phyloP scores from a whole-genome alignment of 306 rosid species.

The Hippophae gyantsensis region DNA sequence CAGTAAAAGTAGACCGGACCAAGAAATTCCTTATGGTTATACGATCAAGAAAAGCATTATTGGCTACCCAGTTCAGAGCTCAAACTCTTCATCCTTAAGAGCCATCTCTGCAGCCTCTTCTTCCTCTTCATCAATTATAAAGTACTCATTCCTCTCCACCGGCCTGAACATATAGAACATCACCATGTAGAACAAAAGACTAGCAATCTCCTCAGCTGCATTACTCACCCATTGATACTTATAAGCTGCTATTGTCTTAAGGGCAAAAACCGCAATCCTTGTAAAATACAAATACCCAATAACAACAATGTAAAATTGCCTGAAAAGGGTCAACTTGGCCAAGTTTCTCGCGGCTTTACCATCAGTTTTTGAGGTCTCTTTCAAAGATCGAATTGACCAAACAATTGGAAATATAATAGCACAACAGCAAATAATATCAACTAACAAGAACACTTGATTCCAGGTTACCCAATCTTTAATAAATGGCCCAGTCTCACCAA shows the following conservation, averaged over 20 bases:
- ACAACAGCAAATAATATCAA: conserved; percentile 84
- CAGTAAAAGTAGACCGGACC: too few relatives aligned
- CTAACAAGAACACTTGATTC: conserved; percentile 85
- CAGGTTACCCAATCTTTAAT: conserved; percentile 93
- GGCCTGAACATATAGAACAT: conserved; percentile 98
- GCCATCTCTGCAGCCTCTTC: conserved; percentile 89
- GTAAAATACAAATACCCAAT: conserved; percentile 86
- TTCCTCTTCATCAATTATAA: conserved; percentile 83
- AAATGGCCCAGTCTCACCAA: conserved; percentile 87
- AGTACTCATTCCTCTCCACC: conserved; percentile 75
- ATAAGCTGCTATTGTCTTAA: conserved; percentile 79
- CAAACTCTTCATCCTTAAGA: conserved; percentile 73
- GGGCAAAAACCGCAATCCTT: conserved; percentile 70
- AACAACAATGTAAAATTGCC: conserved; percentile 83
- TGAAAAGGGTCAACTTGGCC: conserved; percentile 74
- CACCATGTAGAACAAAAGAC: conserved; percentile 56
- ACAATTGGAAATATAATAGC: conserved; percentile 89
- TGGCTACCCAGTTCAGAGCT: conserved; percentile 40
- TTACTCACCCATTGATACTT: conserved; percentile 90
- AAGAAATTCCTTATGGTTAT: too few relatives aligned
- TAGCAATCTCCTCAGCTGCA: conserved; percentile 84
- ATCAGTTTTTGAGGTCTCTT: conserved; percentile 84
- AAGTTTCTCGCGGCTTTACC: conserved; percentile 83
- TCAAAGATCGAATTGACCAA: conserved; percentile 76
- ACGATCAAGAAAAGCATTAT: too few relatives aligned